Conservation (phyloP, 352 stramenopile genomes). For the Phytophthora citricola region DNA sequence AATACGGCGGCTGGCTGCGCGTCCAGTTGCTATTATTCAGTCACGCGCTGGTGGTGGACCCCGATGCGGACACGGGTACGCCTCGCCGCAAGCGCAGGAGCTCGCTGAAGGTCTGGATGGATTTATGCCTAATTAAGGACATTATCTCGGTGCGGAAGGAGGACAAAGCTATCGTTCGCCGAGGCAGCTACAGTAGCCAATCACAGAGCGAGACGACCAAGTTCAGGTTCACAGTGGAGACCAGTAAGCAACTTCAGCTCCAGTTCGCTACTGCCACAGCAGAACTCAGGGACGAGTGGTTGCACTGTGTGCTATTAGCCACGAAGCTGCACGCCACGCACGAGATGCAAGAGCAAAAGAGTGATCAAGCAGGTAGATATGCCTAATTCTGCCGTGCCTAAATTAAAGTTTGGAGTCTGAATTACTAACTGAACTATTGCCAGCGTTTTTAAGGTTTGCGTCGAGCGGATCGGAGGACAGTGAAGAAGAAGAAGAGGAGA, state of each 20-base stretch:
- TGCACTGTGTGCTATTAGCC: constrained; percentile 49
- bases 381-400: background rate
- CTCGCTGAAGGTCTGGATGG: constrained; percentile 60
- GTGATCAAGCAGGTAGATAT: constrained; percentile 18
- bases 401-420: too few relatives aligned
- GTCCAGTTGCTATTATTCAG: constrained; percentile 55
- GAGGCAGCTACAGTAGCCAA: constrained; percentile 30
- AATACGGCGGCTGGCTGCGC: constrained; percentile 58
- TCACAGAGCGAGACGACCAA: constrained; percentile 10
- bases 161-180: constrained; percentile 22
- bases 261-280: constrained; percentile 46
- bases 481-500: constrained; percentile 37
- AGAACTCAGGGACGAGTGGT: constrained; percentile 52
- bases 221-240: constrained; percentile 48
- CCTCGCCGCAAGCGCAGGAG: constrained; percentile 50
- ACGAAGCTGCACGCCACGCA: constrained; percentile 37
- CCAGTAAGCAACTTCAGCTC: constrained; percentile 36
- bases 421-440: background rate
- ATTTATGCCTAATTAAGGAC: constrained; percentile 46
- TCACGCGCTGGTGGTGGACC: constrained; percentile 60
- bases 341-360: constrained; percentile 8
- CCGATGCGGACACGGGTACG: constrained; percentile 46
- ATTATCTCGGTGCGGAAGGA: constrained; percentile 44
- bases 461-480: constrained; percentile 60
- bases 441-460: constrained; percentile 62